Evolutionary conservation across 2,329 filamentous ascomycete genomes (phyloP), one percentile per base, ranked within the genome.

Genomic region (Arthrobotrys entomopaga): DNA sequence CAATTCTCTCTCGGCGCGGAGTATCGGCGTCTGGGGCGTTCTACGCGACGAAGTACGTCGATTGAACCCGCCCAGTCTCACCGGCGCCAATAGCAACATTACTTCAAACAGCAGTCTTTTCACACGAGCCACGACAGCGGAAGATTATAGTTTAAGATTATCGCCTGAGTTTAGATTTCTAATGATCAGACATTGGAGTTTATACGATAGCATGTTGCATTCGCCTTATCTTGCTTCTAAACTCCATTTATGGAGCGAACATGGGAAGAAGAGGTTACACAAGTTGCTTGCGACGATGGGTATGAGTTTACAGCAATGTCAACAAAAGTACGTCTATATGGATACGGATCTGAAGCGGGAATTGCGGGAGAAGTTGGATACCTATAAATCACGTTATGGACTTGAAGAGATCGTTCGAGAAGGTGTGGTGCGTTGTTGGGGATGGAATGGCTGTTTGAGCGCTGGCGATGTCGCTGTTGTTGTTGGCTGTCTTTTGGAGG

Each of bases 241-340:
- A 34, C 86, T 99, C 52, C 94, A 96, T 81, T 93, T 97, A 53
- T 99, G 95, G 94, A 96, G 90, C 73, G 95, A 98, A 76, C 87
- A 87, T 58, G 95, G 95, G 2, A 86, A 91, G 61, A 96, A 96
- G 81, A 88, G 94, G 59, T 84, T 99, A 19, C 92, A 97, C 81
- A 98, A 98, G 80, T 86, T 99, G 0, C 86, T 99, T 1, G 95
- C 95, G 49, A 99, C 98, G 82, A 99, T 99, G 94, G 95, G 95
- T 34, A 91, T 99, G 65, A 96, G 92, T 79, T 84, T 98, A 42
- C 90, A 90, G 3, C 94, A 99, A 82, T 97, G 93, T 82, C 93
- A 92, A 79, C 95, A 98, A 82, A 94, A 89, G 80, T 99, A 98
- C 80, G 92, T 93, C 0, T 95, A 99, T 81, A 98, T 99, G 93